Conservation (phyloP, 805 yeast species). For the Candida krabiensis region DNA sequence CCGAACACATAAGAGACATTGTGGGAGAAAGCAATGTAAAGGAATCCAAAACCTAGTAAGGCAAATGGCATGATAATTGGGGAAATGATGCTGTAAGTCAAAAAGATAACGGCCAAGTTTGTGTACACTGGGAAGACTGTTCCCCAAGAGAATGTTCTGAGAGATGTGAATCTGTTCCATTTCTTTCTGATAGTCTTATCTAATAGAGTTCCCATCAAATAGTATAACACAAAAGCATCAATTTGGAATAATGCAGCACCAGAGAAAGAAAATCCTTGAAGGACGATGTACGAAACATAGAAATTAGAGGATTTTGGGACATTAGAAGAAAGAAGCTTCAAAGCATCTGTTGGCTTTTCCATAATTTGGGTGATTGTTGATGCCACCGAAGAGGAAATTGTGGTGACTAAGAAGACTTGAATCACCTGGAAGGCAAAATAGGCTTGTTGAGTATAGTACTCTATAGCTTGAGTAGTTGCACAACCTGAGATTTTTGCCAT, state of each 20-base stretch:
- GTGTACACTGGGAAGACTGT: conserved; percentile 76
- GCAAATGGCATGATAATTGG: conserved; percentile 82
- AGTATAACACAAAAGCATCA: conserved; percentile 56
- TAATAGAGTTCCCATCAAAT: conserved; percentile 53
- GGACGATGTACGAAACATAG: conserved; percentile 62
- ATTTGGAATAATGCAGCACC: conserved; percentile 68
- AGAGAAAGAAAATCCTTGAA: conserved; percentile 67
- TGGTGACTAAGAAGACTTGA: conserved; percentile 70
- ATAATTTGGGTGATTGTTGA: conserved; percentile 64
- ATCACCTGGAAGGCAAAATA: conserved; percentile 70
- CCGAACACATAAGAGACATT: conserved; percentile 69
- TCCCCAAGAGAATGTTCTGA: conserved; percentile 66
- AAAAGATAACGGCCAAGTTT: conserved; percentile 64
- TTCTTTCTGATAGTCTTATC: conserved; percentile 71
- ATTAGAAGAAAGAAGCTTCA: conserved; percentile 60
- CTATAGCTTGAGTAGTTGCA: conserved; percentile 56
- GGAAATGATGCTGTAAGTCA: conserved; percentile 71
- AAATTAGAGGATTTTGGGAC: conserved; percentile 75
- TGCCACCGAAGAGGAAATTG: conserved; percentile 70
- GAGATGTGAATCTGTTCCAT: conserved; percentile 54
- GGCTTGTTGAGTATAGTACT: conserved; percentile 63
- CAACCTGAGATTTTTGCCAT: conserved; percentile 64
- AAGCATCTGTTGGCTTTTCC: conserved; percentile 56
- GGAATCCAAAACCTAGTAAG: conserved; percentile 62
- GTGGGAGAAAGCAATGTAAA: conserved; percentile 78